Evolutionary conservation across 768 basidiomycete genomes (phyloP), one percentile per base, ranked within the genome.

Genomic region (Rossbeevera mucosa): DNA sequence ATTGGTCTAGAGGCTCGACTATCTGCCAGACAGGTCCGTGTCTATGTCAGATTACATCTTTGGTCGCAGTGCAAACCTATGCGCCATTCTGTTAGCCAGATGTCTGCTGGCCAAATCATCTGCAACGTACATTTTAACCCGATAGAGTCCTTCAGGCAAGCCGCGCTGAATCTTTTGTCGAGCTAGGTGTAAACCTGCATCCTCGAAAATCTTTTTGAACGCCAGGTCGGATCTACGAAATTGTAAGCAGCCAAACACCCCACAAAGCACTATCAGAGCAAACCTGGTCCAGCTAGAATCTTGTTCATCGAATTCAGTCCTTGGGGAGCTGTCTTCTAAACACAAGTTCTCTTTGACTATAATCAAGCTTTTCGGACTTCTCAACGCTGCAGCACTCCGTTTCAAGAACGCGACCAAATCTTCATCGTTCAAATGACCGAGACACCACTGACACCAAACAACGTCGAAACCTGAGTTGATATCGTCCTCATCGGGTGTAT

Each of bases 381-480:
- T 75, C 52, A 97, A 66, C 0, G 91, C 82, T 3, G 69, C 71
- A 44, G 76, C 75, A 55, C 85, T 77, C 44, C 83, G 75, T 58
- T 76, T 72, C 58, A 97, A 76, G 72, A 97, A 97, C 2, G 72
- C 67, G 24, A 91, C 77, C 21, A 97, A 79, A 65, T 95, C 89
- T 7, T 65, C 63, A 64, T 94, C 84, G 50, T 76, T 80, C 52
- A 96, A 76, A 72, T 94, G 90, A 2, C 91, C 90, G 14, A 97
- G 77, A 72, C 94, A 95, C 95, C 95, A 98, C 68, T 99, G 95
- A 62, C 91, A 91, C 94, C 91, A 94, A 52, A 95, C 80, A 48
- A 94, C 80, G 69, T 99, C 95, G 70, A 93, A 97, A 1, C 80
- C 80, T 41, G 75, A 71, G 18, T 75, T 68, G n/a, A 73, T 65